A percentile compares a stretch with the other conserved stretches of the same genome.
phyloP scores from a whole-genome alignment of 352 stramenopile genomes.

The Phytophthora fragariaefolia region DNA sequence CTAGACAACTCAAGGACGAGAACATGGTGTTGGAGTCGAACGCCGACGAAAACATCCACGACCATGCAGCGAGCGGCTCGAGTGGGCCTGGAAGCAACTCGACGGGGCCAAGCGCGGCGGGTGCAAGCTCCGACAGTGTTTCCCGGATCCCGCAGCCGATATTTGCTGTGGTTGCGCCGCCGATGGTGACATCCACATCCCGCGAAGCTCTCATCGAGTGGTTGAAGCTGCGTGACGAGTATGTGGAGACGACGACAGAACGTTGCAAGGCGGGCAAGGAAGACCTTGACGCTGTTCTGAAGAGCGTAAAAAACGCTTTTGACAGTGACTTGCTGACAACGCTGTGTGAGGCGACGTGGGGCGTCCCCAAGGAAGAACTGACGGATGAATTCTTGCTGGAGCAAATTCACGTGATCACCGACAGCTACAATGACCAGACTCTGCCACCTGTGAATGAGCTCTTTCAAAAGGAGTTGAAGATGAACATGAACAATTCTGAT shows the following conservation, averaged over 20 bases:
- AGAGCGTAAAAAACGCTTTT: constrained; percentile 16
- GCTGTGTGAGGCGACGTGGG: too few relatives aligned
- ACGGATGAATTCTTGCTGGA: too few relatives aligned
- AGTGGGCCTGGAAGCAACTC: neutral
- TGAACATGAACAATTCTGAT: too few relatives aligned
- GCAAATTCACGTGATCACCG: too few relatives aligned
- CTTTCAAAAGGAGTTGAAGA: too few relatives aligned
- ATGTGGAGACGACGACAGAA: constrained; percentile 12
- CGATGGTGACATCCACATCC: constrained; percentile 9
- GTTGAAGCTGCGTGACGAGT: constrained; percentile 17
- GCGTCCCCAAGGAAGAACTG: too few relatives aligned
- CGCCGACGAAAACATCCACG: neutral
- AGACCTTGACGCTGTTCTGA: constrained; percentile 4
- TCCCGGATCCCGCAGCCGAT: constrained; percentile 15
- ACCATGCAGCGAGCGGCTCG: neutral
- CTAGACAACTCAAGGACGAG: constrained; percentile 3
- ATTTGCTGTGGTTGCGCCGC: constrained; percentile 3
- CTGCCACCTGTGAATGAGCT: too few relatives aligned
- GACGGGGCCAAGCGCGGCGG: neutral
- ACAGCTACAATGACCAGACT: too few relatives aligned
- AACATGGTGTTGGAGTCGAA: neutral
- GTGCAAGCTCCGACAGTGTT: neutral
- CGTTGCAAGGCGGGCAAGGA: too few relatives aligned
- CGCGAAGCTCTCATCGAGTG: constrained; percentile 15
- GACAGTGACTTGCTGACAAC: too few relatives aligned